These are phyloP conservation scores for Cucumis variabilis DNA, from an alignment of 331 rosid genomes.

Conservation along the genomic window DNA sequence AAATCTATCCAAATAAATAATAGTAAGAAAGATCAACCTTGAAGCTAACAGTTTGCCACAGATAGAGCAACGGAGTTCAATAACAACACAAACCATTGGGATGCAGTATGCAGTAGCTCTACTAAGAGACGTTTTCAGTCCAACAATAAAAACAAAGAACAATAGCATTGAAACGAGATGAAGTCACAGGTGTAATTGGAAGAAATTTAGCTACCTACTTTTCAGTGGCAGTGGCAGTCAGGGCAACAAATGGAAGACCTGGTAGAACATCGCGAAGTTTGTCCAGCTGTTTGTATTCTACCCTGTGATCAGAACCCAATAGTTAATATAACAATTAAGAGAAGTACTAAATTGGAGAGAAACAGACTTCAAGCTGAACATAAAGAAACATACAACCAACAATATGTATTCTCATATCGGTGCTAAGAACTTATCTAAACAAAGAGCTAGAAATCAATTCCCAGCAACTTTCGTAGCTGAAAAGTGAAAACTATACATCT, in stretches of 20 bases:
- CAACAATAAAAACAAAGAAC: conserved; percentile 9
- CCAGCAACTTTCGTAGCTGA: neutral
- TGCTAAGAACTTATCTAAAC: neutral
- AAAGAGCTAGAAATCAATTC: neutral
- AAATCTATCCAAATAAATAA: neutral
- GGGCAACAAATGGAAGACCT: conserved; percentile 85
- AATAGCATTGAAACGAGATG: neutral
- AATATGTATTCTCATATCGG: neutral
- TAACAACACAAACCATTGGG: neutral
- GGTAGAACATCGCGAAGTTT: conserved; percentile 69
- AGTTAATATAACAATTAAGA: conserved; percentile 4
- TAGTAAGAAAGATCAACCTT: neutral
- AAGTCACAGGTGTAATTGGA: neutral
- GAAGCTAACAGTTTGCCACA: neutral
- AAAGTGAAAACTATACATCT: neutral
- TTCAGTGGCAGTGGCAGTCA: conserved; percentile 96
- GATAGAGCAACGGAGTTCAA: neutral
- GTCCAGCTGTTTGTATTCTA: conserved; percentile 80
- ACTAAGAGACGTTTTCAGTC: neutral
- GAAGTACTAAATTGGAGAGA: conserved; percentile 16
- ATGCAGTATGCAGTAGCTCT: neutral
- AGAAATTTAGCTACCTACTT: conserved; percentile 53
- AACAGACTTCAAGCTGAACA: neutral
- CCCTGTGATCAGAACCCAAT: conserved; percentile 47
- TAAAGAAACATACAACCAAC: neutral